Evolutionary conservation across 805 yeast species (phyloP).

Genomic region (Groenewaldozyma salmanticensis): DNA sequence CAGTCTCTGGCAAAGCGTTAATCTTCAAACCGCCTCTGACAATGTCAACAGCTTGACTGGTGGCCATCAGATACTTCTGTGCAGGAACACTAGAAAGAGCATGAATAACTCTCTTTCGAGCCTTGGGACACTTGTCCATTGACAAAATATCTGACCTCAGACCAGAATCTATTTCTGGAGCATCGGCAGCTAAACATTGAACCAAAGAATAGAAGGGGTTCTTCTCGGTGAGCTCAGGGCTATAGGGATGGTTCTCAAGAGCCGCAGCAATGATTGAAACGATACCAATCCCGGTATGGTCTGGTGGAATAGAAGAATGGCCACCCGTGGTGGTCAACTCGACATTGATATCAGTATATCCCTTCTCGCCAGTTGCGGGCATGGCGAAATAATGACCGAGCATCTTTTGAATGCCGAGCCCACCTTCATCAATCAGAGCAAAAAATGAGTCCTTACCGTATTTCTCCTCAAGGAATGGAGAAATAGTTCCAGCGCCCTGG

Average conservation of each 20-base stretch:
- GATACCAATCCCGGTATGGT: conserved; percentile 72
- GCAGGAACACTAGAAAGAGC: neutral
- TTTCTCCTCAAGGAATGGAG: conserved; percentile 36
- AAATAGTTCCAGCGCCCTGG: conserved; percentile 50
- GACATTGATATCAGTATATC: conserved; percentile 42
- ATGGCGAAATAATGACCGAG: conserved; percentile 43
- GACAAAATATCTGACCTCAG: conserved; percentile 16
- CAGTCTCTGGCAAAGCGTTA: conserved; percentile 63
- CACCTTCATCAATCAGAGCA: conserved; percentile 67
- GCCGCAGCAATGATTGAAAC: conserved; percentile 45
- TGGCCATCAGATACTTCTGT: conserved; percentile 30
- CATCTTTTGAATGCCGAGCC: conserved; percentile 29
- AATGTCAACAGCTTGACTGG: conserved; percentile 55
- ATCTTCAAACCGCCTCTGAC: conserved; percentile 63
- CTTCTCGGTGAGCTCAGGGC: conserved; percentile 34
- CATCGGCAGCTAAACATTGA: conserved; percentile 56
- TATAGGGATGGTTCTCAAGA: conserved; percentile 50
- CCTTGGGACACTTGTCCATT: conserved; percentile 10
- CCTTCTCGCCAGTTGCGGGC: conserved; percentile 55
- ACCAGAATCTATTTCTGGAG: conserved; percentile 22
- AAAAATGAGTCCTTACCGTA: conserved; percentile 55
- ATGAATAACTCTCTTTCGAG: conserved; percentile 11
- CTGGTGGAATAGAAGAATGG: conserved; percentile 74
- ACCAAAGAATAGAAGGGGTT: conserved; percentile 54
- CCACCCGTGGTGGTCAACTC: conserved; percentile 60